Percentiles rank a stretch among this genome's conserved stretches.
These are phyloP conservation scores for Castanospermum australe DNA, from an alignment of 306 rosid genomes.

Conservation along the genomic window DNA sequence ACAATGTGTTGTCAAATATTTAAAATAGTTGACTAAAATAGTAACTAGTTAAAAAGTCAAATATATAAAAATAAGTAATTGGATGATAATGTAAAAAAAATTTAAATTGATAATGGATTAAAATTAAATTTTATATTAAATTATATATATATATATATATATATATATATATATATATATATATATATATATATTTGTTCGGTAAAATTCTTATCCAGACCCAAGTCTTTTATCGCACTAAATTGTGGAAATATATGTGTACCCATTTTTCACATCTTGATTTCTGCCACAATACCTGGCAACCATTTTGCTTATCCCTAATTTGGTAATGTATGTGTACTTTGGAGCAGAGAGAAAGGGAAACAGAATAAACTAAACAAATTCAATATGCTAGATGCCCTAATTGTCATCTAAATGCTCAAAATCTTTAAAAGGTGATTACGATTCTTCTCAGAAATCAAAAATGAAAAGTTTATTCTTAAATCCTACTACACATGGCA, in stretches of 20 bases:
- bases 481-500: slow-evolving; percentile 17
- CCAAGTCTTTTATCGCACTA: neutral
- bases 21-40: too few relatives aligned
- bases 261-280: neutral
- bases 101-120: too few relatives aligned
- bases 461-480: neutral
- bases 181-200: neutral
- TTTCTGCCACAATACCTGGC: neutral
- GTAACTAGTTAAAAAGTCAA: too few relatives aligned
- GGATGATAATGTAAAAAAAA: too few relatives aligned
- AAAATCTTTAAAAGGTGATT: slow-evolving; percentile 28
- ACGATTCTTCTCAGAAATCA: slow-evolving; percentile 27
- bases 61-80: too few relatives aligned
- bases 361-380: neutral
- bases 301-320: neutral
- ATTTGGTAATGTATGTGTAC: neutral
- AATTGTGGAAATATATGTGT: neutral
- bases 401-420: slow-evolving; percentile 13
- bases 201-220: neutral
- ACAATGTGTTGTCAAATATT: too few relatives aligned
- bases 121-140: too few relatives aligned
- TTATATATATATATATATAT: too few relatives aligned
- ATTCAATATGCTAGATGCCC: neutral
- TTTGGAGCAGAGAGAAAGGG: neutral
- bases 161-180: too few relatives aligned